These are phyloP conservation scores for Cyberlindnera mrakii DNA, from an alignment of 805 yeast species.

Conservation along the genomic window DNA sequence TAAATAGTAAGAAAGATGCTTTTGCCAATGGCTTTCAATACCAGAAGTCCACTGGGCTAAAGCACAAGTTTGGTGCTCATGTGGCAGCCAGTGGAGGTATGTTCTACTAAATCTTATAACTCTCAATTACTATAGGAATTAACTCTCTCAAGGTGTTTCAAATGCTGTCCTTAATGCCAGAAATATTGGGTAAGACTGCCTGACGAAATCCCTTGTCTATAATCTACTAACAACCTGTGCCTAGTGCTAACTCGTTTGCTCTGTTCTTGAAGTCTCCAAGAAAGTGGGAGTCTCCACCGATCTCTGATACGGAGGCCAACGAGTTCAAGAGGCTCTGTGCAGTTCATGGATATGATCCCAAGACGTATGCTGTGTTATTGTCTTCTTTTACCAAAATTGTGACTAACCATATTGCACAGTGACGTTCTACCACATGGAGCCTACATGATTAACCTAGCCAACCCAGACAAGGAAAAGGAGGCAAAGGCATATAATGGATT, in stretches of 20 bases:
- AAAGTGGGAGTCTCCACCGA: slow-evolving; percentile 83
- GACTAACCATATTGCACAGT: slow-evolving; percentile 4
- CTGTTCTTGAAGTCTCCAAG: slow-evolving; percentile 86
- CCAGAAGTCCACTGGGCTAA: slow-evolving; percentile 37
- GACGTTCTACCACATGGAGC: slow-evolving; percentile 94
- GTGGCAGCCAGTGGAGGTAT: slow-evolving; percentile 75
- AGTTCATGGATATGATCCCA: slow-evolving; percentile 60
- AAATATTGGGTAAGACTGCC: slow-evolving; percentile 35
- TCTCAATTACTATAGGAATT: neutral
- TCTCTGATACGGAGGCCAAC: slow-evolving; percentile 57
- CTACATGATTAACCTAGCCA: slow-evolving; percentile 86
- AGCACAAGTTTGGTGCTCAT: slow-evolving; percentile 80
- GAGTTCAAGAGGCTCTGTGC: slow-evolving; percentile 62
- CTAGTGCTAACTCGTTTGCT: slow-evolving; percentile 76
- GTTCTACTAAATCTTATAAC: neutral
- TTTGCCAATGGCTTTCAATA: slow-evolving; percentile 23
- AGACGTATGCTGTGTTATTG: slow-evolving; percentile 28
- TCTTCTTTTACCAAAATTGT: neutral
- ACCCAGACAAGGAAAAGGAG: slow-evolving; percentile 79
- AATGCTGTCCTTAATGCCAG: slow-evolving; percentile 58
- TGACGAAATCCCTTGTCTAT: neutral
- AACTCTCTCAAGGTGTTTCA: slow-evolving; percentile 37
- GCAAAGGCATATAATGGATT: slow-evolving; percentile 71
- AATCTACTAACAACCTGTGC: slow-evolving; percentile 1
- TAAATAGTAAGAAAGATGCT: slow-evolving; percentile 14